These are phyloP conservation scores for Lepidium didymum DNA, from an alignment of 345 rosid species.

Conservation along the genomic window DNA sequence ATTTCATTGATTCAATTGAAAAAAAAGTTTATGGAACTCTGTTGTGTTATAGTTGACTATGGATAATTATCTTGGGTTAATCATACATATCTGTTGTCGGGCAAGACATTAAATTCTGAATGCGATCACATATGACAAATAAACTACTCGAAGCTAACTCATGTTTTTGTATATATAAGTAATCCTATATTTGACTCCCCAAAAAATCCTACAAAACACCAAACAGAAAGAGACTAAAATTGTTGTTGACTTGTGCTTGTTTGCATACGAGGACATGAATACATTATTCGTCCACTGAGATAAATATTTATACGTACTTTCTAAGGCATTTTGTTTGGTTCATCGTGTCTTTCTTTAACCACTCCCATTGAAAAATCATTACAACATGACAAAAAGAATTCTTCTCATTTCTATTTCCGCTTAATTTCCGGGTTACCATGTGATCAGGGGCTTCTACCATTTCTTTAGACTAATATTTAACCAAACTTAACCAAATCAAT, in stretches of 20 bases:
- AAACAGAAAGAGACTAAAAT: conserved; percentile 27
- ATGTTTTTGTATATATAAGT: not conserved
- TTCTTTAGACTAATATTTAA: not conserved
- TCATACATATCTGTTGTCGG: conserved; percentile 11
- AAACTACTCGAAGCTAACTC: conserved; percentile 9
- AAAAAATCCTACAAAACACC: conserved; percentile 9
- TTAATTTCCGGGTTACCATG: conserved; percentile 30
- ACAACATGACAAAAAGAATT: conserved; percentile 21
- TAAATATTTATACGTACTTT: conserved; percentile 8
- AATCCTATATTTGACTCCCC: not conserved
- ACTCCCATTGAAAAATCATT: conserved; percentile 30
- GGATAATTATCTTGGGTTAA: conserved; percentile 9
- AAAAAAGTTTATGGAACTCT: not conserved
- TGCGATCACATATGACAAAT: conserved; percentile 24
- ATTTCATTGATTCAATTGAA: no score
- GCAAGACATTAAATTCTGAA: conserved; percentile 19
- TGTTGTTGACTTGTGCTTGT: conserved; percentile 29
- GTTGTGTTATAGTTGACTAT: conserved; percentile 22
- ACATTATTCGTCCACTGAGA: conserved; percentile 17
- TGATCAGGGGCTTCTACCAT: conserved; percentile 13
- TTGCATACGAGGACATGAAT: conserved; percentile 23
- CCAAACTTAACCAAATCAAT: not conserved
- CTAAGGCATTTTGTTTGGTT: conserved; percentile 21
- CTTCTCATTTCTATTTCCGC: conserved; percentile 22
- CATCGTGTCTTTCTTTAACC: conserved; percentile 26